Conservation (phyloP, 352 stramenopile genomes). For the Globisporangium nunn region DNA sequence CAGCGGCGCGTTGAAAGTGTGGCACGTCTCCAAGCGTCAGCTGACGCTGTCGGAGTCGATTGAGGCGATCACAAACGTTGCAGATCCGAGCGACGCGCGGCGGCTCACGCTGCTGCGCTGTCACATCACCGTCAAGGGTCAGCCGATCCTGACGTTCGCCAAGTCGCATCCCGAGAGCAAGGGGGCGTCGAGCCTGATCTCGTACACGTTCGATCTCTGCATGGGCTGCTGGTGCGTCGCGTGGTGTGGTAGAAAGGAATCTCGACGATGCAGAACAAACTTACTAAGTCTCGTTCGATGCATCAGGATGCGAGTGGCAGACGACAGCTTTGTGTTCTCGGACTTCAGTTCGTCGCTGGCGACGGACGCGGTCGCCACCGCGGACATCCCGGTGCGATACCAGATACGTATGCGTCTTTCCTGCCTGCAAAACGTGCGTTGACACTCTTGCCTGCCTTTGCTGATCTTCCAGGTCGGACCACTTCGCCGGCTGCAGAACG, state of each 20-base stretch:
- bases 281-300: constrained; percentile 1
- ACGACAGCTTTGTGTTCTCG: constrained; percentile 82
- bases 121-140: constrained; percentile 56
- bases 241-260: neutral
- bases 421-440: neutral
- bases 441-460: neutral
- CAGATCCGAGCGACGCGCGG: constrained; percentile 14
- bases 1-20: constrained; percentile 64
- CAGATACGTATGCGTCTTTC: no score
- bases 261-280: no score
- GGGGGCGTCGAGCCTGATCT: constrained; percentile 49
- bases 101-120: constrained; percentile 66
- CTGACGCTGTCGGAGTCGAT: constrained; percentile 53
- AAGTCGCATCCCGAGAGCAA: constrained; percentile 46
- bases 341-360: constrained; percentile 70
- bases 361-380: constrained; percentile 57
- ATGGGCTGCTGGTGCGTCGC: constrained; percentile 65
- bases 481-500: constrained; percentile 75
- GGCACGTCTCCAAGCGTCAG: constrained; percentile 46
- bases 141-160: constrained; percentile 81
- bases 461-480: constrained; percentile 43
- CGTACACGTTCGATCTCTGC: constrained; percentile 67
- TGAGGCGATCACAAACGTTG: constrained; percentile 51
- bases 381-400: constrained; percentile 58
- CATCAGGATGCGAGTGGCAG: constrained; percentile 83